Percentiles rank a stretch among this genome's conserved stretches.
Conservation (phyloP, 805 yeast species). For the Saturnispora halmiae region DNA sequence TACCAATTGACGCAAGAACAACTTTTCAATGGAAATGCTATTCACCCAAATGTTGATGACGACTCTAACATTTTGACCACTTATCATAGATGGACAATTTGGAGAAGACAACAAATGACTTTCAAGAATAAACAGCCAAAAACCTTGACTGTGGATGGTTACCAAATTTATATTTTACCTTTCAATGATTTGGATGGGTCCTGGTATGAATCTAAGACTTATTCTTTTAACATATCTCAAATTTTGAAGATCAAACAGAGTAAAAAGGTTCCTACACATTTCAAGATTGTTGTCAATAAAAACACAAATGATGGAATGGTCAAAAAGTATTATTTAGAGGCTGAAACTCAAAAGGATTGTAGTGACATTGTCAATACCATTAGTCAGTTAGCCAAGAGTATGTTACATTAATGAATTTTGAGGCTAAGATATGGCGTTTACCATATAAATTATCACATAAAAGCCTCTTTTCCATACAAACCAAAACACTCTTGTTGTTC, state of each 20-base stretch:
- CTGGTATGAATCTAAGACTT: slow-evolving; percentile 70
- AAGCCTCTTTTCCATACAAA: background rate
- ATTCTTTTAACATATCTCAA: slow-evolving; percentile 78
- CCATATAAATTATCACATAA: background rate
- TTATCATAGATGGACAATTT: slow-evolving; percentile 77
- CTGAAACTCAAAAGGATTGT: slow-evolving; percentile 50
- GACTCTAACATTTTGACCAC: slow-evolving; percentile 45
- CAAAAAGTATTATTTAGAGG: slow-evolving; percentile 83
- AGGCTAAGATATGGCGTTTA: background rate
- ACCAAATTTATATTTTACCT: slow-evolving; percentile 80
- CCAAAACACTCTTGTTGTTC: too few species aligned
- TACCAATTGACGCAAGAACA: slow-evolving; percentile 16
- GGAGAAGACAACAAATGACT: slow-evolving; percentile 82
- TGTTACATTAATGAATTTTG: background rate
- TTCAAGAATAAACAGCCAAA: slow-evolving; percentile 74
- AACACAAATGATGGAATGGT: slow-evolving; percentile 40
- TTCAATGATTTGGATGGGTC: slow-evolving; percentile 57
- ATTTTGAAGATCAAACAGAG: slow-evolving; percentile 69
- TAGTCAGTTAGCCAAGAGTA: slow-evolving; percentile 35
- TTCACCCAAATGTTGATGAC: slow-evolving; percentile 30
- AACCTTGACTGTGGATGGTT: slow-evolving; percentile 87
- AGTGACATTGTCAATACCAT: slow-evolving; percentile 70
- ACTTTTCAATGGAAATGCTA: slow-evolving; percentile 6
- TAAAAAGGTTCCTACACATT: slow-evolving; percentile 62
- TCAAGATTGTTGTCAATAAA: slow-evolving; percentile 71